Conservation (phyloP, 176 grass and related monocot species). For the Ananas comosus region DNA sequence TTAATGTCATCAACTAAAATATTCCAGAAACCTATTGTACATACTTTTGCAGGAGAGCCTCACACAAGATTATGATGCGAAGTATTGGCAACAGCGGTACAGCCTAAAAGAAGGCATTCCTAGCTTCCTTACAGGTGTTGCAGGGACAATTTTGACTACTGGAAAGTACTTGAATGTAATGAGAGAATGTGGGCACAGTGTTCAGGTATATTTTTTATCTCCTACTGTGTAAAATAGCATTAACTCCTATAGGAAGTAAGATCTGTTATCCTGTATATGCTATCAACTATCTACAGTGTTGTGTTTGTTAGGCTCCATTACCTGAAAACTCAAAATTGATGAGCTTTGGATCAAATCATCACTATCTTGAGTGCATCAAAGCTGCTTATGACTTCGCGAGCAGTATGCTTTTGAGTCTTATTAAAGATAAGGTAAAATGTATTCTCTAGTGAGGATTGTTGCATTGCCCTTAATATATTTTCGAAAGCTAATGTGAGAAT, state of each 20-base stretch:
- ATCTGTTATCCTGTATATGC: neutral
- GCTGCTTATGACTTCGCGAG: constrained; percentile 99
- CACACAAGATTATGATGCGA: constrained; percentile 82
- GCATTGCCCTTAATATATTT: neutral
- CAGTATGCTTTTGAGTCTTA: constrained; percentile 76
- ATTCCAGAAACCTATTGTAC: constrained; percentile 6
- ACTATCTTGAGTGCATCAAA: constrained; percentile 97
- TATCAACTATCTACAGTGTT: neutral
- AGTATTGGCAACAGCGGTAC: constrained; percentile 96
- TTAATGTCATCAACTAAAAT: constrained; percentile 3
- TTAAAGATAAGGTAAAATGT: constrained; percentile 71
- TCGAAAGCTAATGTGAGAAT: constrained; percentile 15
- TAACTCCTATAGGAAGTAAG: neutral
- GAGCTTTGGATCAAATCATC: constrained; percentile 82
- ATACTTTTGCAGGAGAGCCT: constrained; percentile 67
- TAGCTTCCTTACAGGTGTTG: constrained; percentile 89
- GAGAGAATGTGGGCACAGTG: constrained; percentile 93
- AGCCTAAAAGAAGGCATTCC: constrained; percentile 90
- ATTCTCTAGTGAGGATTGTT: neutral
- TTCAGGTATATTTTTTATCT: constrained; percentile 53
- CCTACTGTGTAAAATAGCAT: neutral
- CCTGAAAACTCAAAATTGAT: constrained; percentile 94
- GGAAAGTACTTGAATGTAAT: constrained; percentile 98
- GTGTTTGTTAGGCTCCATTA: constrained; percentile 62
- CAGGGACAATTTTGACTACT: constrained; percentile 75